Conservation (phyloP, 352 stramenopile genomes). For the Plasmopara muralis region DNA sequence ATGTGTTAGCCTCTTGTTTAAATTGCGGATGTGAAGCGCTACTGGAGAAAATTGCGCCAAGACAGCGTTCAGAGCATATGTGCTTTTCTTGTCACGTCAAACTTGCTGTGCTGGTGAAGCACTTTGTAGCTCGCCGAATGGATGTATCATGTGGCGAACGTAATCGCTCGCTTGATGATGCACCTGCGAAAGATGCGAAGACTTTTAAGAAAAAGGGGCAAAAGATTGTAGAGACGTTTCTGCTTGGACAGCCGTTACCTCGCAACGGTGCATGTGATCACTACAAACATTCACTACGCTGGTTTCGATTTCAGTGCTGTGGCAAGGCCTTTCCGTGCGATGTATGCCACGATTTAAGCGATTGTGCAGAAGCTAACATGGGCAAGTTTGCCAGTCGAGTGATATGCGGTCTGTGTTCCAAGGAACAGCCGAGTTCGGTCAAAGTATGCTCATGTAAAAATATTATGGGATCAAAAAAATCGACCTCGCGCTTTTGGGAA, state of each 20-base stretch:
- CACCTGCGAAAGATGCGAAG: slow-evolving; percentile 18
- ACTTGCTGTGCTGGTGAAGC: slow-evolving; percentile 61
- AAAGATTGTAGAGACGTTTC: slow-evolving; percentile 41
- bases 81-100: slow-evolving; percentile 79
- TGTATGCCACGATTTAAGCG: slow-evolving; percentile 68
- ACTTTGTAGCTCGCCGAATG: slow-evolving; percentile 34
- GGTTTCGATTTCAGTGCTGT: slow-evolving; percentile 84
- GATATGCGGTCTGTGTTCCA: slow-evolving; percentile 75
- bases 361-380: slow-evolving; percentile 56
- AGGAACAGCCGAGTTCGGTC: slow-evolving; percentile 67
- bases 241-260: slow-evolving; percentile 61
- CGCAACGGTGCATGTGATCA: slow-evolving; percentile 67
- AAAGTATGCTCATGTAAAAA: slow-evolving; percentile 77
- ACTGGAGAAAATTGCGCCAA: slow-evolving; percentile 38
- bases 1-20: slow-evolving; percentile 67
- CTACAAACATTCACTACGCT: slow-evolving; percentile 73
- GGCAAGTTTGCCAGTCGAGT: slow-evolving; percentile 77
- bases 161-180: slow-evolving; percentile 6
- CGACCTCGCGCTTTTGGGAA: slow-evolving; percentile 62
- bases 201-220: slow-evolving; percentile 33
- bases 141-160: slow-evolving; percentile 11
- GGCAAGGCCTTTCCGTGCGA: slow-evolving; percentile 76
- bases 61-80: slow-evolving; percentile 49
- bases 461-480: slow-evolving; percentile 45
- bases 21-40: slow-evolving; percentile 62